These are phyloP conservation scores for Hyaloperonospora brassicae DNA, from an alignment of 352 stramenopile genomes.

Conservation along the genomic window DNA sequence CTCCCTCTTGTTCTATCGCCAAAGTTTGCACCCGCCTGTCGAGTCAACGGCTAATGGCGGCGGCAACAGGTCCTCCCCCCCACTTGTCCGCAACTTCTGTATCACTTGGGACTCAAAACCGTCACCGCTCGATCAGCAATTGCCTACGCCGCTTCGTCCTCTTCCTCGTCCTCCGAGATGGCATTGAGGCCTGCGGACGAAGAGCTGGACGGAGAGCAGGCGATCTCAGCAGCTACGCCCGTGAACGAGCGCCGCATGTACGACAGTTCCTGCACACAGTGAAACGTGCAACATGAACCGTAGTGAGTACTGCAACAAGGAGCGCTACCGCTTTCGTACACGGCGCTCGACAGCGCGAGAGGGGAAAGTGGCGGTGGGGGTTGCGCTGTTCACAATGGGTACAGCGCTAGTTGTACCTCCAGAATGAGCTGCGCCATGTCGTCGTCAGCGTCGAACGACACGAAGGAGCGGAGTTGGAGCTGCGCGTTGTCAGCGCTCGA, in stretches of 20 bases:
- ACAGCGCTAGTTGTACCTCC: slow-evolving; percentile 30
- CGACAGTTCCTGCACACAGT: slow-evolving; percentile 43
- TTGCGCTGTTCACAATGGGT: too few relatives aligned
- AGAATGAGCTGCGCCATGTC: slow-evolving; percentile 74
- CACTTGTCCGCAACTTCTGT: too few relatives aligned
- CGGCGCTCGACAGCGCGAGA: too few relatives aligned
- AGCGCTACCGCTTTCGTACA: neutral
- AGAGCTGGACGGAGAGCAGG: slow-evolving; percentile 52
- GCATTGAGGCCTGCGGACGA: slow-evolving; percentile 54
- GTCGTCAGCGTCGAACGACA: slow-evolving; percentile 65
- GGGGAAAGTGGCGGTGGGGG: too few relatives aligned
- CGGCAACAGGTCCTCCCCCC: too few relatives aligned
- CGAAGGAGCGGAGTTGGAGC: slow-evolving; percentile 68
- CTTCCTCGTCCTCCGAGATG: slow-evolving; percentile 62
- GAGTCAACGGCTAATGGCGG: too few relatives aligned
- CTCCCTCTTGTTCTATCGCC: too few relatives aligned
- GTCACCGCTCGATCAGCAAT: too few relatives aligned
- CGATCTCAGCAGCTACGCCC: slow-evolving; percentile 55
- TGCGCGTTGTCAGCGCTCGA: slow-evolving; percentile 36
- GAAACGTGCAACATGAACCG: neutral
- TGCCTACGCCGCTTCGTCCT: slow-evolving; percentile 24
- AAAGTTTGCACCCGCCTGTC: too few relatives aligned
- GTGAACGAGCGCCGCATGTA: slow-evolving; percentile 62
- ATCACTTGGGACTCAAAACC: too few relatives aligned
- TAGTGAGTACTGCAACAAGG: slow-evolving; percentile 1